phyloP scores from a whole-genome alignment of 805 yeast species.

The Cyberlindnera maclurae region DNA sequence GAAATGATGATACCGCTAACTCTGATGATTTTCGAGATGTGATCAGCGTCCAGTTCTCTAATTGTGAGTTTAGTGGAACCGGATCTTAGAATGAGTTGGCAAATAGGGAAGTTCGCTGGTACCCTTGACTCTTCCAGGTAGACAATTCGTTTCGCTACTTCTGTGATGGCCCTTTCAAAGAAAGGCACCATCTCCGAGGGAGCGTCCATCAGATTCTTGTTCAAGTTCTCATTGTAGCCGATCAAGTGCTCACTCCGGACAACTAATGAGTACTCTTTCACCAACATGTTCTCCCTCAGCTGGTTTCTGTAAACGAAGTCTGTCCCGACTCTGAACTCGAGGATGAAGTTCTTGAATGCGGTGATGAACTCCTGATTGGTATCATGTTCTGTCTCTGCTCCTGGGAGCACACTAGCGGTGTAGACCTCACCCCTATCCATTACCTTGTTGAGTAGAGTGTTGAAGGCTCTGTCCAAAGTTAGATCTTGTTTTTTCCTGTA shows the following conservation, averaged over 20 bases:
- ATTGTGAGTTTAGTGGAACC: constrained; percentile 66
- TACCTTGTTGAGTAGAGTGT: not conserved
- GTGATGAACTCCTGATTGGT: constrained; percentile 63
- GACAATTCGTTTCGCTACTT: constrained; percentile 67
- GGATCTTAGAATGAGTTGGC: constrained; percentile 74
- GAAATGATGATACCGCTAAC: constrained; percentile 91
- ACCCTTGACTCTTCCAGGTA: constrained; percentile 40
- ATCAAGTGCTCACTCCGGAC: constrained; percentile 82
- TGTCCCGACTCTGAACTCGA: constrained; percentile 79
- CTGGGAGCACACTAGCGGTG: constrained; percentile 81
- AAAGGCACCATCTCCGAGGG: constrained; percentile 85
- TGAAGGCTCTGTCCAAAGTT: not conserved
- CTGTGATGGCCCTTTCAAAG: constrained; percentile 77
- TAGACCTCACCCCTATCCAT: constrained; percentile 45
- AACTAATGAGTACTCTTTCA: constrained; percentile 61
- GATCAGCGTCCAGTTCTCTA: constrained; percentile 78
- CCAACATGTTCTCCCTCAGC: constrained; percentile 76
- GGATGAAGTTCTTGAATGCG: constrained; percentile 73
- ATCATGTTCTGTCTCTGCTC: constrained; percentile 60
- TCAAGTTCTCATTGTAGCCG: constrained; percentile 82
- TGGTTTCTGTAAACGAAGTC: constrained; percentile 87
- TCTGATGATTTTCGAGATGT: constrained; percentile 83
- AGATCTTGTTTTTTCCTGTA: not conserved
- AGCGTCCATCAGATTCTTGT: constrained; percentile 75
- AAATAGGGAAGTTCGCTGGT: constrained; percentile 59